phyloP scores from a whole-genome alignment of 73 alveolate genomes.

The Vitrella brassicaformis region DNA sequence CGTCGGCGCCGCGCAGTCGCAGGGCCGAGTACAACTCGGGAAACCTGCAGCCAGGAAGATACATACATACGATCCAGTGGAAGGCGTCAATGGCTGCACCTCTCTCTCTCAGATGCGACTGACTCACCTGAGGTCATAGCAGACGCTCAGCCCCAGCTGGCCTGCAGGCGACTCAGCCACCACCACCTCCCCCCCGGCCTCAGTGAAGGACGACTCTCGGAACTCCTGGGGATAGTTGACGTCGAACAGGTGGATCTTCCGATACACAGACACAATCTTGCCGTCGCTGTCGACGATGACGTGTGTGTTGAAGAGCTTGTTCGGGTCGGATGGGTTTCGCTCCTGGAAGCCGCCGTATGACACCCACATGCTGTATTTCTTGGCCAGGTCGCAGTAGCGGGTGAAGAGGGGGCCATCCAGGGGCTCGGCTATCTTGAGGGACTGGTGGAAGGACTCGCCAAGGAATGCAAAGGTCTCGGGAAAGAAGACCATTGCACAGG shows the following conservation, averaged over 20 bases:
- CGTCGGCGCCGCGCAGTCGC: conserved; percentile 17
- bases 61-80: background rate
- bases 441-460: background rate
- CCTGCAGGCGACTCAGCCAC: conserved; percentile 11
- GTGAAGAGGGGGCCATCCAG: background rate
- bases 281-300: conserved; percentile 18
- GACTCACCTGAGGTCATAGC: conserved; percentile 16
- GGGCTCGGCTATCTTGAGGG: background rate
- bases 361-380: conserved; percentile 6
- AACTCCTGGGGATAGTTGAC: background rate
- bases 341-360: conserved; percentile 5
- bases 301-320: conserved; percentile 19
- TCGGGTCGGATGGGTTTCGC: background rate
- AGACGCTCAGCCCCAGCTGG: conserved; percentile 25
- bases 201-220: background rate
- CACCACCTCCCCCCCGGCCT: conserved; percentile 1
- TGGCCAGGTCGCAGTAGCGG: conserved; percentile 6
- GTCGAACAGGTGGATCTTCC: conserved; percentile 33
- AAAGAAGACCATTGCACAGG: background rate
- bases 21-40: conserved; percentile 26
- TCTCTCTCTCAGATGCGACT: background rate
- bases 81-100: background rate
- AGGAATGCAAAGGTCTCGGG: background rate
- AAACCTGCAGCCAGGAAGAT: conserved; percentile 2
- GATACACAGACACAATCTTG: conserved; percentile 18